Evolutionary conservation across 202 grass and related monocot species (phyloP).

Genomic region (Panicum hallii): DNA sequence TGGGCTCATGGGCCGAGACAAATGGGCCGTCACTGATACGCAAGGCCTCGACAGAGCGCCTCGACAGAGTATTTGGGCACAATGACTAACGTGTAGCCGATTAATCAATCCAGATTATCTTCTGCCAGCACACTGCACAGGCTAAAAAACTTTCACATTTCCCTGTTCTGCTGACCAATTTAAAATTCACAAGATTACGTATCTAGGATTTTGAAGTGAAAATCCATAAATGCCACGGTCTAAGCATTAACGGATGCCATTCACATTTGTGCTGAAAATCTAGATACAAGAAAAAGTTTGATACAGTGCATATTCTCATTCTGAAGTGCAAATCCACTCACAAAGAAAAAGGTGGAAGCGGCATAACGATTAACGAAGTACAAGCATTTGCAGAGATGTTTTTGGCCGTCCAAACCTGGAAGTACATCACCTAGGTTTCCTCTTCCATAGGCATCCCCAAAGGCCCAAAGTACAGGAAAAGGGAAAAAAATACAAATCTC

Average conservation of each 20-base stretch:
- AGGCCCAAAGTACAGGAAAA: neutral
- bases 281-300: too few species aligned
- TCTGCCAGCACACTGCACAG: neutral
- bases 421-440: constrained; percentile 2
- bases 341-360: neutral
- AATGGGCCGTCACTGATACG: neutral
- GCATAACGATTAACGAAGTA: neutral
- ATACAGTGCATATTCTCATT: too few species aligned
- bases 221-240: neutral
- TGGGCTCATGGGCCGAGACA: neutral
- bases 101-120: neutral
- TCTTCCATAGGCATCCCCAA: neutral
- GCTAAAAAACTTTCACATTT: neutral
- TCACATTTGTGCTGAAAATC: neutral
- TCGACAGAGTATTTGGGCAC: neutral
- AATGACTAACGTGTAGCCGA: neutral
- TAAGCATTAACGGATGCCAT: neutral
- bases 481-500: neutral
- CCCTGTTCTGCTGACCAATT: neutral
- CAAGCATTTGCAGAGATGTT: neutral
- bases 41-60: too few species aligned
- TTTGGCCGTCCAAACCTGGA: constrained; percentile 5
- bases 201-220: neutral
- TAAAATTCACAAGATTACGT: neutral
- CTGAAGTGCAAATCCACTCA: neutral